Evolutionary conservation across 2,329 filamentous ascomycete species (phyloP).

Genomic region (Nemania abortiva): DNA sequence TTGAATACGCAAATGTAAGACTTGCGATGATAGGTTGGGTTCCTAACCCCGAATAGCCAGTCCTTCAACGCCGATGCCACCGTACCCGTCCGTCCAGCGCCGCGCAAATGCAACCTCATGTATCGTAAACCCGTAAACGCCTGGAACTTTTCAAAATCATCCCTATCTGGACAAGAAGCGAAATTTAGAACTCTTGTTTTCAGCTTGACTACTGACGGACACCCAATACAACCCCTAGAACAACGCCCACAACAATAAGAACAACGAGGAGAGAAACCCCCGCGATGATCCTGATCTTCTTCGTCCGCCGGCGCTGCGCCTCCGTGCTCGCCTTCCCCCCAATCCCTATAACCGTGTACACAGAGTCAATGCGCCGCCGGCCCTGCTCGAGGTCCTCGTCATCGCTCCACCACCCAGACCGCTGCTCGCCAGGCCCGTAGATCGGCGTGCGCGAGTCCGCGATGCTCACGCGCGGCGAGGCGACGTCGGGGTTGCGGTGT

Average conservation of each 20-base stretch:
- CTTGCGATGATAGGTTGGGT: background rate
- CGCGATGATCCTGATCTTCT: constrained; percentile 35
- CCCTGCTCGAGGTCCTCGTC: constrained; percentile 31
- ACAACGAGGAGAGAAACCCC: constrained; percentile 33
- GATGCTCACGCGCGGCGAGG: constrained; percentile 28
- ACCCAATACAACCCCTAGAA: constrained; percentile 40
- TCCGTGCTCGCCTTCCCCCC: constrained; percentile 26
- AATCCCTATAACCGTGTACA: constrained; percentile 21
- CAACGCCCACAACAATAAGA: constrained; percentile 41
- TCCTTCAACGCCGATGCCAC: too few species aligned
- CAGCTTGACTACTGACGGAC: background rate
- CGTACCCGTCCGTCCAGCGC: background rate
- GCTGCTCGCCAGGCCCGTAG: constrained; percentile 27
- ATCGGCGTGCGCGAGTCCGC: constrained; percentile 36
- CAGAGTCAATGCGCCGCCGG: constrained; percentile 2
- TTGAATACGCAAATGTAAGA: background rate
- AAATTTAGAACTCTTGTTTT: too few species aligned
- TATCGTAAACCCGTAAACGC: constrained; percentile 9
- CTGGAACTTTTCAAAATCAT: background rate
- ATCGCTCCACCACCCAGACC: constrained; percentile 39
- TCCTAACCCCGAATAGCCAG: background rate
- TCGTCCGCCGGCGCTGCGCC: constrained; percentile 28
- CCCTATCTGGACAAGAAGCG: too few species aligned
- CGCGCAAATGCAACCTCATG: constrained; percentile 11
- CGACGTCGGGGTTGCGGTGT: background rate